Base-by-base conservation (phyloP, 192 early-diverging fungal genomes). In the Coemansia nantahalensis region DNA sequence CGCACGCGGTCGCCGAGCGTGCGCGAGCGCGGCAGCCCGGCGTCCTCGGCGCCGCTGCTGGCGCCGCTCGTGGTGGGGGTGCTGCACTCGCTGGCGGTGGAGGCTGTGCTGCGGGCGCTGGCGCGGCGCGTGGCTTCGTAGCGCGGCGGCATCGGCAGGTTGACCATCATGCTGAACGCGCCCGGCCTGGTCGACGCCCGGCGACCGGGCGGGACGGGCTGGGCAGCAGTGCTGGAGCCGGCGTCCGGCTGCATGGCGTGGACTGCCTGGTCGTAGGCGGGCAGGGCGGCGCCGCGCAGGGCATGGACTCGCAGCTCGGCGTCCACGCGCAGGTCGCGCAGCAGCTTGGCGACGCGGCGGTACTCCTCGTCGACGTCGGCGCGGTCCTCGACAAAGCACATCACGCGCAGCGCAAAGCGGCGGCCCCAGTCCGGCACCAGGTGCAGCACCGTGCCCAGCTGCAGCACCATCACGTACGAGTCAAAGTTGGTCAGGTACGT, bases 381-480 rank as follows among this genome's bases (percentile, higher is more conserved):
- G 19, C 52, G 68, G 48, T 83, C 68, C 57, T 86, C 86, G 15
- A 88, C 86, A 82, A 88, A 88, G 34, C 79, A 76, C 73, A 85
- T 80, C 8, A 83, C 81, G 3, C 84, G 83, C 43, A 86, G 61
- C 5, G 31, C 37, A 48, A 76, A 86, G 54, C 79, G 79, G 22
- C 79, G 64, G 51, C 70, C 78, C 86, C 86, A 88, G 43, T 84
- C 74, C 4, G 82, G 82, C 8, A 85, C 84, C 79, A 86, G 78
- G 33, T 86, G 80, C 39, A 89, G 51, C 21, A 89, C 85, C 9
- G 84, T 84, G 15, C 84, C 87, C 42, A 89, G 77, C 65, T 89
- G 87, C 35, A 89, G 60, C 8, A 89, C 84, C 82, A 86, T 81
- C 26, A 86, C 81, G 51, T 86, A 86, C 0, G 85, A 84, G 42